Base-by-base conservation (phyloP, 495 filamentous ascomycete genomes). In the Bryoglossum gracile region DNA sequence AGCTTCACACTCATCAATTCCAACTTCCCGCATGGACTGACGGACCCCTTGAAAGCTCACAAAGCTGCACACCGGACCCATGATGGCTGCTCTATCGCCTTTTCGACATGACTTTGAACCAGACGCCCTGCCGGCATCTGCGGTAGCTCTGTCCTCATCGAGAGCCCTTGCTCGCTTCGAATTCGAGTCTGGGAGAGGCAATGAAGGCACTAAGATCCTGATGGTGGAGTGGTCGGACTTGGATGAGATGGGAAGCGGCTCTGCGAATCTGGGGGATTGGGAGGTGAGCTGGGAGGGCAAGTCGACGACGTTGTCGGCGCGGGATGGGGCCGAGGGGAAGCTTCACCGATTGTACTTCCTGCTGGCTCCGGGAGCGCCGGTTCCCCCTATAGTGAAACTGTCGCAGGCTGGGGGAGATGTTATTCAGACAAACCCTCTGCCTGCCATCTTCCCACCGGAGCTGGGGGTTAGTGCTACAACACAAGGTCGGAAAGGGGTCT, bases 171-270 rank as follows among this genome's bases (percentile, higher is more conserved):
- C 85, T n/a, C 81, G 87, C 17, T 94, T 89, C 65, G 87, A 91
- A 60, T 89, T 90, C 56, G 84, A 89, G 62, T 70, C 81, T 3
- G 84, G 83, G 34, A 78, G 78, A 54, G 82, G 74, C 1, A 86
- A 86, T 55, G 86, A 89, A 30, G 87, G 86, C 8, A 89, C 84
- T 24, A 91, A 91, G 67, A 82, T 94, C 38, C 61, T 90, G 39
- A 87, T 90, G 84, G 76, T 90, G 9, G 84, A 90, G 53, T 90
- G 86, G 86, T 80, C 86, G 54, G 80, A 81, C 26, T 72, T 79
- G 25, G 66, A 72, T 18, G 50, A 64, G 11, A 61, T 57, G 25
- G 52, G 66, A 56, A 58, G 68, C 28, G 21, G 23, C n/a, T 3
- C 19, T 9, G 1, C 69, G 33, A 45, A 61, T 18, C 44, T 36